Conservation (phyloP, 805 yeast species). For the Metschnikowia bowlesiae region DNA sequence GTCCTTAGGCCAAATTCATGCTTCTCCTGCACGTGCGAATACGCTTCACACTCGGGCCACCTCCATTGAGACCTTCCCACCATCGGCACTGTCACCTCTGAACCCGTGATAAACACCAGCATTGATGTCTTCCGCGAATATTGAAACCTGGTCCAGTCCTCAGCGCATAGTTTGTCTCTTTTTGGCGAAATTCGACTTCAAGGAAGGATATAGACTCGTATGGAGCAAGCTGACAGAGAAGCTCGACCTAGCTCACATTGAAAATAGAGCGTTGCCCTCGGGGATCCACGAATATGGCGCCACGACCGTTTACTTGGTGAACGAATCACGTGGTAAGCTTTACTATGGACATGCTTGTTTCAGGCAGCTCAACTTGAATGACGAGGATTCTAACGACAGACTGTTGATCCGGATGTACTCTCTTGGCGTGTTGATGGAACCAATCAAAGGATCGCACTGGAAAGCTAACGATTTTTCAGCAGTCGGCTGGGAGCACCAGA, state of each 20-base stretch:
- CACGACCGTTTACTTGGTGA: constrained; percentile 31
- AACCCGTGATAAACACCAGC: background rate
- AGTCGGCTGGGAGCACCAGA: constrained; percentile 42
- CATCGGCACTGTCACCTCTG: background rate
- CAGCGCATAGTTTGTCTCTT: constrained; percentile 31
- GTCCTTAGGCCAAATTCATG: background rate
- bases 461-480: constrained; percentile 38
- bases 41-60: background rate
- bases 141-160: constrained; percentile 6
- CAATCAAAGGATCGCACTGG: constrained; percentile 27
- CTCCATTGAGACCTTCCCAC: background rate
- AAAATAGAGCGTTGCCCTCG: constrained; percentile 37
- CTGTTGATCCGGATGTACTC: constrained; percentile 55
- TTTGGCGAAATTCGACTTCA: constrained; percentile 33
- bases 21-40: background rate
- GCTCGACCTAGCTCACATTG: constrained; percentile 28
- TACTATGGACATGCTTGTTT: constrained; percentile 37
- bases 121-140: background rate
- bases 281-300: constrained; percentile 35
- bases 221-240: constrained; percentile 27
- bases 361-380: constrained; percentile 20
- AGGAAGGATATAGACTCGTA: constrained; percentile 33
- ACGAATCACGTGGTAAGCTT: constrained; percentile 17
- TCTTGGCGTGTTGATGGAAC: constrained; percentile 56
- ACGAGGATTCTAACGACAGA: constrained; percentile 17